Evolutionary conservation across 352 stramenopile species (phyloP), one percentile per base, ranked within the genome.

Genomic region (Hyaloperonospora arabidopsidis): DNA sequence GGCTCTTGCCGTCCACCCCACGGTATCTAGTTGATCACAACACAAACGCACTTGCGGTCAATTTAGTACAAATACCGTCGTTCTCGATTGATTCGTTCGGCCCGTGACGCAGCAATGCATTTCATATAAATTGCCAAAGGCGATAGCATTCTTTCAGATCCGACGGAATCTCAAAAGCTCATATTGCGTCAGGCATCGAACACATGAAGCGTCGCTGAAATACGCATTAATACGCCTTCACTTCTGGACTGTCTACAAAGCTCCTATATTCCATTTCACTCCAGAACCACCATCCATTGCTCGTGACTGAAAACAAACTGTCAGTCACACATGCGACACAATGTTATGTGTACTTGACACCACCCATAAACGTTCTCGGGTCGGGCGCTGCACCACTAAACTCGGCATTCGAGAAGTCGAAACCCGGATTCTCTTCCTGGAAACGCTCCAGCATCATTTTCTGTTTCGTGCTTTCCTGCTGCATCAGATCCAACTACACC

Each of bases 381-480:
- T 99, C 93, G 1, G 96, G 96, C 10, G 96, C 94, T 25, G 83
- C 65, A 5, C 96, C 96, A 72, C 97, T 98, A 63, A 99, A 98
- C 57, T 97, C 85, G 23, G 96, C 96, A 49, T 94, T 87, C 12
- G 92, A 96, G 79, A 99, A 99, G 57, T 99, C 96, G 62, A 98
- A 98, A 22, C 96, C 95, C n/a, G 96, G 95, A 71, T 98, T 95
- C 68, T 98, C 95, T 64, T 98, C 92, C 67, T 98, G 93, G 72
- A 98, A 99, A 25, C 96, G 75, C 73, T 99, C 95, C 21, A 98
- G 72, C 90, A 98, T 97, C 60, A 99, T 80, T 65, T 97, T 85
- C 62, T 97, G 90, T 67, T 97, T 93, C 15, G 97, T 92, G 57
- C 95, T 83, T 68, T 97, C 81, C 40, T 96, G 83, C 32, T 88